Conservation (phyloP, 176 grass and related monocot genomes). For the Eragrostis nindensis region DNA sequence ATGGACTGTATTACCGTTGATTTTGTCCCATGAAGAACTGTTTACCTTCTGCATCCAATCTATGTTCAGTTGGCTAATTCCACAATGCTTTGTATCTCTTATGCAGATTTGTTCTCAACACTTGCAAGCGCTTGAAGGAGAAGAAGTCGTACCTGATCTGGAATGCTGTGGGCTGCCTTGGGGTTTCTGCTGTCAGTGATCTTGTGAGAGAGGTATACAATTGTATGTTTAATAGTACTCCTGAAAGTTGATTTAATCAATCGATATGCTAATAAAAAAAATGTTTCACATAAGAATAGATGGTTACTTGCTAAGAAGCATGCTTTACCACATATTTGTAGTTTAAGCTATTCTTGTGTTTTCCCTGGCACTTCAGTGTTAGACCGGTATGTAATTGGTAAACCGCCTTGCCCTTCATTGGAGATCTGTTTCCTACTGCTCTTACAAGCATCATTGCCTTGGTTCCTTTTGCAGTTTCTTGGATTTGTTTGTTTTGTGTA, state of each 20-base stretch:
- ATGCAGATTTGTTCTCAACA: slow-evolving; percentile 85
- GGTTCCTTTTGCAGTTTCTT: slow-evolving; percentile 60
- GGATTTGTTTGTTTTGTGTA: slow-evolving; percentile 64
- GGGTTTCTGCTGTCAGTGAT: slow-evolving; percentile 74
- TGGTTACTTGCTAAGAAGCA: background rate
- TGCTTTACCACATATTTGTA: background rate
- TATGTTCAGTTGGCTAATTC: slow-evolving; percentile 6
- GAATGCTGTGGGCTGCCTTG: slow-evolving; percentile 92
- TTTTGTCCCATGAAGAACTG: too few species aligned
- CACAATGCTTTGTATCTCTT: background rate
- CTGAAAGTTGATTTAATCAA: slow-evolving; percentile 20
- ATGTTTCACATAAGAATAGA: background rate
- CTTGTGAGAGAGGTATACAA: slow-evolving; percentile 83
- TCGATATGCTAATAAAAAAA: slow-evolving; percentile 9
- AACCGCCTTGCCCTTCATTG: slow-evolving; percentile 25
- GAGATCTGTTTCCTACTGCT: slow-evolving; percentile 35
- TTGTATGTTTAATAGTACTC: slow-evolving; percentile 12
- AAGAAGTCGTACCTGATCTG: slow-evolving; percentile 90
- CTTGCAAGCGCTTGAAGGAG: slow-evolving; percentile 85
- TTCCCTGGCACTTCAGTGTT: background rate
- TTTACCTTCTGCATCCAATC: background rate
- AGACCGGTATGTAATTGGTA: slow-evolving; percentile 23
- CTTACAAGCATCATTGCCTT: slow-evolving; percentile 48
- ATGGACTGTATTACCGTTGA: too few species aligned
- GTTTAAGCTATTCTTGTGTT: slow-evolving; percentile 24